Evolutionary conservation across 495 filamentous ascomycete species (phyloP).

Genomic region (Pyrenula aspistea): DNA sequence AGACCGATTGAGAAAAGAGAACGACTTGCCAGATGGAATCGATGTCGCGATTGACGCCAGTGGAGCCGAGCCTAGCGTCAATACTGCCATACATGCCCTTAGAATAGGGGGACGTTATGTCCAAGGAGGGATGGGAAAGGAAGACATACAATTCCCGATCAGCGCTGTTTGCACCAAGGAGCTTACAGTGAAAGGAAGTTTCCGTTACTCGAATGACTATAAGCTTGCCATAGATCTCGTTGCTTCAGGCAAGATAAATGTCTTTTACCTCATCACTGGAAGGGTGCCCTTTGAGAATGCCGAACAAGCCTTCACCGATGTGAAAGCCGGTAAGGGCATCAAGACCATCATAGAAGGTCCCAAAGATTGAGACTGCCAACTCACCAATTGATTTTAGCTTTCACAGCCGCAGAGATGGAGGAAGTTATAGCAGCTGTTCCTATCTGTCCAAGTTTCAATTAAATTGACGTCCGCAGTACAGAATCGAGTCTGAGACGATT

Average conservation of each 20-base stretch:
- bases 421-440: no score
- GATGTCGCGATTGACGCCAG: conserved; percentile 48
- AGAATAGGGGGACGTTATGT: conserved; percentile 45
- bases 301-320: conserved; percentile 35
- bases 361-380: conserved; percentile 10
- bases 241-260: conserved; percentile 36
- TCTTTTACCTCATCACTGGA: conserved; percentile 37
- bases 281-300: conserved; percentile 41
- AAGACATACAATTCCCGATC: conserved; percentile 44
- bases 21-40: conserved; percentile 32
- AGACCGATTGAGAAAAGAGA: conserved; percentile 25
- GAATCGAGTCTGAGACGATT: no score
- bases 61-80: conserved; percentile 39
- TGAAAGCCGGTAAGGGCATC: conserved; percentile 35
- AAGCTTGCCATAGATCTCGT: conserved; percentile 40
- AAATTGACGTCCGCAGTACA: no score
- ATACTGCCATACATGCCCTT: conserved; percentile 38
- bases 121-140: conserved; percentile 47
- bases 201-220: conserved; percentile 45
- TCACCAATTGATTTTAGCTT: no score
- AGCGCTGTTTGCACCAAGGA: conserved; percentile 42
- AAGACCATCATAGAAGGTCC: conserved; percentile 33
- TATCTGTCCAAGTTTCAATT: no score
- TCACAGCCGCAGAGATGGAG: no score
- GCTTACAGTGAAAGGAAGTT: conserved; percentile 38